Base-by-base conservation (phyloP, 495 filamentous ascomycete genomes). In the Aspergillus carlsbadensis region DNA sequence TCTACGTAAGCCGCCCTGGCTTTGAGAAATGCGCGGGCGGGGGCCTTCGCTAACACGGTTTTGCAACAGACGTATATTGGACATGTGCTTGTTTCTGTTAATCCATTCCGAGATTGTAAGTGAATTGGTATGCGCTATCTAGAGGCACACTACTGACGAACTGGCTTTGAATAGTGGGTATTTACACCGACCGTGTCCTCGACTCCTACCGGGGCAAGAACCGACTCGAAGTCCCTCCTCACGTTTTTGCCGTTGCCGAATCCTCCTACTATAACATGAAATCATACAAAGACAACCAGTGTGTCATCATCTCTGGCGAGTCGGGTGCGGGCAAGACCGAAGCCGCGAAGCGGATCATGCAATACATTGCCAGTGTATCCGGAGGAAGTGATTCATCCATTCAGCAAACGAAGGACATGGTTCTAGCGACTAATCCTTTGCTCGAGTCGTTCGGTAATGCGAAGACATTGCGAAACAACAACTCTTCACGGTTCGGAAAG, bases 241-340 rank as follows among this genome's bases (percentile, higher is more conserved):
- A 99, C 70, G 95, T 99, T 58, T 99, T 96, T 73, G 94, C 91
- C 44, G 92, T 98, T 67, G 95, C 95, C 62, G 95, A 99, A 74
- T 88, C 91, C 4, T 75, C 92, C 46, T 98, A 99, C 77, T 97
- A 98, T 76, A 97, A 99, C 78, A 98, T 99, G 95, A 97, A 97
- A 61, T 92, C 90, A 15, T 98, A 99, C 80, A 93, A 92, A 65
- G 95, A 98, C 58, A 98, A 98, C 75, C 95, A 99, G 67, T 99
- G 95, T 75, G 92, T 99, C 48, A 99, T 99, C 70, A 99, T 99
- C 58, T 97, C 92, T 18, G 95, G 95, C 60, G 95, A 99, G 78
- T 98, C 95, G 8, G 95, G 95, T 56, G 95, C 95, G 10, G 95
- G 95, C 64, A 99, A 99, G 77, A 99, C 95, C n/a, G 95, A 99